Conservation (phyloP, 148 eudicot species). For the Fagopyrum tataricum region DNA sequence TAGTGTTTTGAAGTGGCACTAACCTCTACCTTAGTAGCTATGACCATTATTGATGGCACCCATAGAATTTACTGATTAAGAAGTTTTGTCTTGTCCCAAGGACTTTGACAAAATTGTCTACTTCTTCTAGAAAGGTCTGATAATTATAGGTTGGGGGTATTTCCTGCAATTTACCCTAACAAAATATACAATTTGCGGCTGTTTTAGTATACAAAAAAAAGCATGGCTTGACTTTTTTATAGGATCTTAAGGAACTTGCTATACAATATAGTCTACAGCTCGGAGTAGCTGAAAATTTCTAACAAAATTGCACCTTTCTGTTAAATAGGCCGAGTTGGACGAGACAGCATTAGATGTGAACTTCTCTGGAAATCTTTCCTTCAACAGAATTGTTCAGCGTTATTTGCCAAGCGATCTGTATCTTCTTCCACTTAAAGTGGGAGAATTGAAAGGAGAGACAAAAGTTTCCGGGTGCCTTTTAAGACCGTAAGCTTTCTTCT, state of each 20-base stretch:
- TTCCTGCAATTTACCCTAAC: neutral
- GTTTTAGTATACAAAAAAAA: neutral
- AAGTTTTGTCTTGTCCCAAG: no score
- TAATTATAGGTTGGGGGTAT: neutral
- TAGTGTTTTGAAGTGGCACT: neutral
- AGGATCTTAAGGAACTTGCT: neutral
- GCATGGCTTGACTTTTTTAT: neutral
- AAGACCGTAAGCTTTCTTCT: slow-evolving; percentile 60
- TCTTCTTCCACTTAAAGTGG: slow-evolving; percentile 62
- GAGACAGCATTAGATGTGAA: slow-evolving; percentile 94
- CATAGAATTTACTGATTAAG: neutral
- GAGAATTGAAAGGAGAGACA: slow-evolving; percentile 88
- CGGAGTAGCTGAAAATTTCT: neutral
- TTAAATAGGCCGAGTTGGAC: slow-evolving; percentile 67
- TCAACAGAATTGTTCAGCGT: slow-evolving; percentile 68
- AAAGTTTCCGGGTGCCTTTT: slow-evolving; percentile 89
- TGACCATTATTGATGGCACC: neutral
- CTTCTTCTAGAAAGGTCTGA: neutral
- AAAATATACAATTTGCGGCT: neutral
- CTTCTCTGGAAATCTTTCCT: slow-evolving; percentile 75
- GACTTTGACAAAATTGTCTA: no score
- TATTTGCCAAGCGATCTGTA: slow-evolving; percentile 74
- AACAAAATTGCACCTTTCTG: neutral
- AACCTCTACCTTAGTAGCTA: neutral
- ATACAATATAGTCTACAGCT: neutral